phyloP scores from a whole-genome alignment of 2,329 filamentous ascomycete genomes.

The Trichoderma atroviride region DNA sequence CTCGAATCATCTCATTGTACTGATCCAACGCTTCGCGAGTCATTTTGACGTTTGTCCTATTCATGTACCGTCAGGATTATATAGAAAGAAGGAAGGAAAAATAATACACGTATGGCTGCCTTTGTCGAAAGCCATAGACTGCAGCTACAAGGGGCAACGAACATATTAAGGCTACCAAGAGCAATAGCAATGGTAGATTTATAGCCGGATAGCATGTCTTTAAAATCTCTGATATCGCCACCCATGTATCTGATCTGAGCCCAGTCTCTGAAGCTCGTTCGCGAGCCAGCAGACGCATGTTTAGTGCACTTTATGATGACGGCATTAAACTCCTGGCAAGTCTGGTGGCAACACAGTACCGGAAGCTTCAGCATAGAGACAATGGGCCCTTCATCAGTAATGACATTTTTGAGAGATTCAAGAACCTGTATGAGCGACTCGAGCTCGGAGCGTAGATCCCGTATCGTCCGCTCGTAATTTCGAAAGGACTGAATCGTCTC shows the following conservation, averaged over 20 bases:
- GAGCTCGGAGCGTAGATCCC: slow-evolving; percentile 26
- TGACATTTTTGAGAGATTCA: slow-evolving; percentile 4
- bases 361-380: slow-evolving; percentile 36
- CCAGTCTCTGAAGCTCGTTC: slow-evolving; percentile 50
- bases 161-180: slow-evolving; percentile 32
- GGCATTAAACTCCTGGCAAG: slow-evolving; percentile 46
- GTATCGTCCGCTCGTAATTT: slow-evolving; percentile 26
- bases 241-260: slow-evolving; percentile 48
- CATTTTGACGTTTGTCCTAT: slow-evolving; percentile 10
- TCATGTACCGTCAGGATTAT: neutral
- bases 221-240: slow-evolving; percentile 47
- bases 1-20: slow-evolving; percentile 31
- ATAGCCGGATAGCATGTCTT: slow-evolving; percentile 44
- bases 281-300: slow-evolving; percentile 37
- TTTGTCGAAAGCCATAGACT: neutral
- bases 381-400: slow-evolving; percentile 21
- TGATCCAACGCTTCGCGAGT: slow-evolving; percentile 29
- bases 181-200: slow-evolving; percentile 38
- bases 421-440: slow-evolving; percentile 22
- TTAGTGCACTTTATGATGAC: slow-evolving; percentile 41
- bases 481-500: slow-evolving; percentile 30
- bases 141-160: neutral
- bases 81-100: too few relatives aligned
- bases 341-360: slow-evolving; percentile 45
- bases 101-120: neutral